Evolutionary conservation across 768 basidiomycete species (phyloP), one percentile per base, ranked within the genome.

Genomic region (Boletus speciosus): DNA sequence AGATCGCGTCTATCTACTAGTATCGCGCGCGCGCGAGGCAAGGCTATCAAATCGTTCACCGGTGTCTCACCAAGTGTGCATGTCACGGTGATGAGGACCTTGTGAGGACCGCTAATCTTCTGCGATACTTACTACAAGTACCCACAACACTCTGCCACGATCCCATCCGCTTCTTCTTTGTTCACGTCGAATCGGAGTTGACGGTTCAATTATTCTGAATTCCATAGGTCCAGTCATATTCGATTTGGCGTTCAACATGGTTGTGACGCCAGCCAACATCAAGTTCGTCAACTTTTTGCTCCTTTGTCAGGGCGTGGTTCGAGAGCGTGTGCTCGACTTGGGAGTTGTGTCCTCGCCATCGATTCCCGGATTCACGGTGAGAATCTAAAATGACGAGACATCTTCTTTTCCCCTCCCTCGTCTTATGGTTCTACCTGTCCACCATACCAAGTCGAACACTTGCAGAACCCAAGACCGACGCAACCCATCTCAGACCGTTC

Each of bases 331-430:
- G 9, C 29, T 34, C 43, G 8, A 6, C 16, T 37, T 40, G 14
- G 3, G 12, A 23, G n/a, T n/a, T 47, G 19, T 31, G 12, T 40
- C 41, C 19, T 23, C 37, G 34, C 21, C 34, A 25, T 35, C 49
- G 25, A 39, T 10, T 14, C 40, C n/a, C 19, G 29, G 6, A 19
- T 15, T 4, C 27, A 31, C 46, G 4, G 23, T 35, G 31, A 51
- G 21, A 48, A 23, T 27, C 25, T 19, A 59, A 52, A 12, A 64
- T 66, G 64, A 39, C 27, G 9, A 47, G 21, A 55, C 43, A 46
- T 11, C 35, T 50, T 41, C 38, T 42, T n/a, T 45, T 56, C 27
- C 16, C 42, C 21, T 53, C 53, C 37, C 52, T 65, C 39, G 25
- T 51, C 21, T 19, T 58, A 37, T 61, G 34, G 32, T 27, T 64